Conservation (phyloP, 192 early-diverging fungal species). For the Backusella mclennaniae region DNA sequence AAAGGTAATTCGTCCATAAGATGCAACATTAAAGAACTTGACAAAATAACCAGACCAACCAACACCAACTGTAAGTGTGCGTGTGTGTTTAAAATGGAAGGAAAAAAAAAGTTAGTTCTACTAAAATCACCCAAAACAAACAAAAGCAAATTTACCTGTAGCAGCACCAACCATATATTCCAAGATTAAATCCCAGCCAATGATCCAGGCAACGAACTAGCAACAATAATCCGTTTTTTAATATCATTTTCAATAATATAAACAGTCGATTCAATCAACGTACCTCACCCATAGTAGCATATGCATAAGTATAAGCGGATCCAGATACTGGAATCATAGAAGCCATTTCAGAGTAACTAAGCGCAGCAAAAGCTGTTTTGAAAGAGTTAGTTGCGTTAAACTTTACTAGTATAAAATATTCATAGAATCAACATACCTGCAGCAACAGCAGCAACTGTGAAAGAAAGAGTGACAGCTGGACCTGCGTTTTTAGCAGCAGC, state of each 20-base stretch:
- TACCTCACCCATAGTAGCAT: slow-evolving; percentile 82
- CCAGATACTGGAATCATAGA: slow-evolving; percentile 87
- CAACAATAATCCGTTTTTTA: not conserved
- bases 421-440: slow-evolving; percentile 35
- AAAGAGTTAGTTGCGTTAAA: not conserved
- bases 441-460: slow-evolving; percentile 74
- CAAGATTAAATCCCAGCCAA: slow-evolving; percentile 88
- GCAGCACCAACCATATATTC: slow-evolving; percentile 88
- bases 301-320: slow-evolving; percentile 85
- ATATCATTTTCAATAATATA: not conserved
- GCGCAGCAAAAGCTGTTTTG: slow-evolving; percentile 55
- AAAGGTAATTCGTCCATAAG: slow-evolving; percentile 40
- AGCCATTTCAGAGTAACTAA: slow-evolving; percentile 87
- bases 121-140: not conserved
- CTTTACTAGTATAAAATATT: not conserved
- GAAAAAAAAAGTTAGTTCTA: not conserved
- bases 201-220: slow-evolving; percentile 78
- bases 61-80: slow-evolving; percentile 50
- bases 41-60: slow-evolving; percentile 88
- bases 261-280: not conserved
- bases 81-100: not conserved
- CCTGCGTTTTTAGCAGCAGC: slow-evolving; percentile 80
- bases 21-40: slow-evolving; percentile 64
- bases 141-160: slow-evolving; percentile 43
- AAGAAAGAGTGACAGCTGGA: slow-evolving; percentile 80